phyloP scores from a whole-genome alignment of 2,329 filamentous ascomycete genomes.

The Colletotrichum musae region DNA sequence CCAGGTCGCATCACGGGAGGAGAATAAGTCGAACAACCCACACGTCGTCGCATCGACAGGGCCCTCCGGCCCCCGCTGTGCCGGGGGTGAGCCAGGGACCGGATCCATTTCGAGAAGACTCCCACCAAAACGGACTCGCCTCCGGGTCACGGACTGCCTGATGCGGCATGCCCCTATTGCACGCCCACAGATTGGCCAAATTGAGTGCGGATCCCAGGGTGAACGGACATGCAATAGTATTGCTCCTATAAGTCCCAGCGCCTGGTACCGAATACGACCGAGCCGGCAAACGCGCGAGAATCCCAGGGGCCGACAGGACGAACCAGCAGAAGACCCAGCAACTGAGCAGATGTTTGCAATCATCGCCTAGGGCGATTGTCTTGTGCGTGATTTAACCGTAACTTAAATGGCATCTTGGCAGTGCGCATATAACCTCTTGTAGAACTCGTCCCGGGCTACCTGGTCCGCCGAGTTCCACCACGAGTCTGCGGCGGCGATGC shows the following conservation, averaged over 20 bases:
- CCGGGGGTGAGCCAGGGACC: neutral
- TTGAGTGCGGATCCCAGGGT: neutral
- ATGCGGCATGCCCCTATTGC: constrained; percentile 5
- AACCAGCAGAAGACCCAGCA: too few species aligned
- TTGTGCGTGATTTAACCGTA: too few species aligned
- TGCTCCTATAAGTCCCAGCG: neutral
- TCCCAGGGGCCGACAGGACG: neutral
- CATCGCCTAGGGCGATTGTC: too few species aligned
- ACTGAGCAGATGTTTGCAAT: too few species aligned
- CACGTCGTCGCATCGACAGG: neutral
- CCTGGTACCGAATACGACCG: constrained; percentile 12
- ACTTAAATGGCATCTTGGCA: too few species aligned
- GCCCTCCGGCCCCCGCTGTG: neutral
- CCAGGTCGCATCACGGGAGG: neutral
- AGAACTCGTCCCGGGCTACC: too few species aligned
- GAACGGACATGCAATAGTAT: neutral
- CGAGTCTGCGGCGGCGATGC: too few species aligned
- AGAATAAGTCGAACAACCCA: neutral
- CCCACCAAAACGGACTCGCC: neutral
- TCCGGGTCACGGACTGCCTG: neutral
- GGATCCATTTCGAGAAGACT: neutral
- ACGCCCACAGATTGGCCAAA: neutral
- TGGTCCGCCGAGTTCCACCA: too few species aligned
- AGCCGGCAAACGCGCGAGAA: neutral
- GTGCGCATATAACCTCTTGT: too few species aligned